A percentile compares a stretch with the other conserved stretches of the same genome.
Conservation (phyloP, 108 stramenopile genomes). For the Cyclostephanos invisitatus region DNA sequence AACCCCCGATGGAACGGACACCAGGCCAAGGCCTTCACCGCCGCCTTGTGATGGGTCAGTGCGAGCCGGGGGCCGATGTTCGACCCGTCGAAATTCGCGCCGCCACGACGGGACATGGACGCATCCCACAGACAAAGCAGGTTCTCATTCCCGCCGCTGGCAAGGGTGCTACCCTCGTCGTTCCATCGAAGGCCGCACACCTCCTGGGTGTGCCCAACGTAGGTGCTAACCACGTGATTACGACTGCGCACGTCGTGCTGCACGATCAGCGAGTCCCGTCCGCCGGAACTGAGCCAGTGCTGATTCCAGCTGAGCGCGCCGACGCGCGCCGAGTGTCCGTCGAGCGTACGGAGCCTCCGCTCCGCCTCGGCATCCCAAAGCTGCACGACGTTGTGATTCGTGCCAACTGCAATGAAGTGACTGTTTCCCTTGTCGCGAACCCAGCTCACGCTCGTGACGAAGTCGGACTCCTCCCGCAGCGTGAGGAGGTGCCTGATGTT, state of each 20-base stretch:
- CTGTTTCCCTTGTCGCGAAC: constrained; percentile 50
- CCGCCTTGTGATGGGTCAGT: constrained; percentile 91
- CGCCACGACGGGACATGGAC: constrained; percentile 53
- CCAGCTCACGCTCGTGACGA: constrained; percentile 95
- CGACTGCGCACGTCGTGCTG: constrained; percentile 93
- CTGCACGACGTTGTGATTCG: constrained; percentile 79
- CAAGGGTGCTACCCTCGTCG: constrained; percentile 91
- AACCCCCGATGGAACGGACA: constrained; percentile 95
- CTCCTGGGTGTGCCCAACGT: constrained; percentile 79
- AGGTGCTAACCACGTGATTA: constrained; percentile 63
- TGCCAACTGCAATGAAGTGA: constrained; percentile 70
- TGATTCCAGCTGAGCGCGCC: constrained; percentile 95
- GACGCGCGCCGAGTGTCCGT: constrained; percentile 92
- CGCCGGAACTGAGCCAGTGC: constrained; percentile 88
- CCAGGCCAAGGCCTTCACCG: constrained; percentile 99
- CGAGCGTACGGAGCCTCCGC: constrained; percentile 77
- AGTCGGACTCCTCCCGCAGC: constrained; percentile 75
- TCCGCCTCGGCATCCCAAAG: constrained; percentile 59
- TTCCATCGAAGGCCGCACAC: constrained; percentile 90
- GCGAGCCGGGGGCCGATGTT: constrained; percentile 68
- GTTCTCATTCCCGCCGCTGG: constrained; percentile 99
- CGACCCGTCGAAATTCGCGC: constrained; percentile 13
- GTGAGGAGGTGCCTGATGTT: constrained; percentile 92
- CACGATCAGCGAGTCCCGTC: constrained; percentile 90
- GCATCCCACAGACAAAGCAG: constrained; percentile 98